Conservation (phyloP, 2,329 filamentous ascomycete species). For the Cryphonectria radicalis region DNA sequence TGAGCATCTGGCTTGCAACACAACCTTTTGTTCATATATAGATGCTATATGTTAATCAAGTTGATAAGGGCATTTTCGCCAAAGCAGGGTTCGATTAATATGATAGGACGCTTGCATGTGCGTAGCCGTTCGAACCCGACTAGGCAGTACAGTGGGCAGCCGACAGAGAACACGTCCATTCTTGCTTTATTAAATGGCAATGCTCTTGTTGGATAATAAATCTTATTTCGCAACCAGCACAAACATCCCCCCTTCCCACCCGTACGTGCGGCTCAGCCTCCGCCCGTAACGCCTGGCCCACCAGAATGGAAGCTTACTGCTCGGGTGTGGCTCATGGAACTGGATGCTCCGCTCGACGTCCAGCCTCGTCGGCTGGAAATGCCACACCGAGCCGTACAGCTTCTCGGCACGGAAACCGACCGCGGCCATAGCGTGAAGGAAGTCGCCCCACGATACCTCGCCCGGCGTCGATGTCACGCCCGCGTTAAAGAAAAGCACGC, state of each 20-base stretch:
- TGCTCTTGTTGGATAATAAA: too few relatives aligned
- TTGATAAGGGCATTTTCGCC: too few relatives aligned
- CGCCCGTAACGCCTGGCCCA: slow-evolving; percentile 52
- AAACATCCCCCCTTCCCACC: slow-evolving; percentile 54
- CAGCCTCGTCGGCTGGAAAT: slow-evolving; percentile 52
- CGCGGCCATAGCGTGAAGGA: slow-evolving; percentile 53
- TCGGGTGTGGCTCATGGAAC: slow-evolving; percentile 64
- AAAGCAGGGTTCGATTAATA: too few relatives aligned
- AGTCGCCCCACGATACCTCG: slow-evolving; percentile 57
- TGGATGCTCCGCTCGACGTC: slow-evolving; percentile 57
- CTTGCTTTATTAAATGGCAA: too few relatives aligned
- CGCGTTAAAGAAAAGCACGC: slow-evolving; percentile 46
- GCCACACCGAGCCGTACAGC: slow-evolving; percentile 65
- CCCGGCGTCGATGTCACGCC: slow-evolving; percentile 42
- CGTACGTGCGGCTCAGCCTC: slow-evolving; percentile 54
- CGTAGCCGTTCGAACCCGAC: too few relatives aligned
- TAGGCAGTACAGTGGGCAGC: too few relatives aligned
- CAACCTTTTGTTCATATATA: too few relatives aligned
- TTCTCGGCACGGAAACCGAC: slow-evolving; percentile 48
- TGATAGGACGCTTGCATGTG: too few relatives aligned
- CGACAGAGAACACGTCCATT: too few relatives aligned
- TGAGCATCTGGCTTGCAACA: too few relatives aligned
- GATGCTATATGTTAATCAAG: too few relatives aligned
- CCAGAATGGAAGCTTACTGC: slow-evolving; percentile 53
- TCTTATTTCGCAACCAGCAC: too few relatives aligned